Base-by-base conservation (phyloP, 768 basidiomycete species). In the Leccinum subgranulosum region DNA sequence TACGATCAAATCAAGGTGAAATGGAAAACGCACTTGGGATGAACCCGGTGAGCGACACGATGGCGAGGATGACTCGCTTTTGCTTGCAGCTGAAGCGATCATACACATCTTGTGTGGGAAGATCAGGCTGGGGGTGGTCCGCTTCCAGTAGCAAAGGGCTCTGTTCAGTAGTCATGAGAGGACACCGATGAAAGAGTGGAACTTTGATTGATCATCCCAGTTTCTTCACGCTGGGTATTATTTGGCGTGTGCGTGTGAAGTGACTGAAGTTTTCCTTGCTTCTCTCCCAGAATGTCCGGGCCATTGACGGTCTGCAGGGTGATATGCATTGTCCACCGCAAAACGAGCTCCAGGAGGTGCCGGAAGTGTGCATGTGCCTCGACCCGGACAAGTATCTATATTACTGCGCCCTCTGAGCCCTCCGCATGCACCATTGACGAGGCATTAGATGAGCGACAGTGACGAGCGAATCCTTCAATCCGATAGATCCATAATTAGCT, bases 11-110 rank as follows among this genome's bases (percentile, higher is more conserved):
- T n/a, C 39, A 49, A 58, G 31, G 29, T 15, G 46, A 15, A 25
- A 52, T 50, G 41, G 17, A 54, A 41, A 5, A 60, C 80, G 49
- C 62, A 90, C 89, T 75, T 19, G 84, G 84, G 52, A 91, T 70
- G 27, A 90, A 71, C 4, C 85, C 88, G 36, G 80, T 81, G 60
- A 78, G 79, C 4, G 87, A 83, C 0, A 86, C 81, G 28, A 90
- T 75, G 0, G 76, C 73, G 4, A 85, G 70, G 45, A 92, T 85
- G 6, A 68, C 50, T 23, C 71, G 69, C 68, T 89, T 92, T 61
- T 76, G 74, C 25, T 63, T 6, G 3, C 62, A 64, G 3, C 78
- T 77, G 72, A 90, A 91, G n/a, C 84, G 79, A 28, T 79, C 66
- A 64, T 88, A 90, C 0, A 86, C 62, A 49, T 73, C 73, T 4